phyloP scores from a whole-genome alignment of 179 eudicot species.

The Actinidia polygama region DNA sequence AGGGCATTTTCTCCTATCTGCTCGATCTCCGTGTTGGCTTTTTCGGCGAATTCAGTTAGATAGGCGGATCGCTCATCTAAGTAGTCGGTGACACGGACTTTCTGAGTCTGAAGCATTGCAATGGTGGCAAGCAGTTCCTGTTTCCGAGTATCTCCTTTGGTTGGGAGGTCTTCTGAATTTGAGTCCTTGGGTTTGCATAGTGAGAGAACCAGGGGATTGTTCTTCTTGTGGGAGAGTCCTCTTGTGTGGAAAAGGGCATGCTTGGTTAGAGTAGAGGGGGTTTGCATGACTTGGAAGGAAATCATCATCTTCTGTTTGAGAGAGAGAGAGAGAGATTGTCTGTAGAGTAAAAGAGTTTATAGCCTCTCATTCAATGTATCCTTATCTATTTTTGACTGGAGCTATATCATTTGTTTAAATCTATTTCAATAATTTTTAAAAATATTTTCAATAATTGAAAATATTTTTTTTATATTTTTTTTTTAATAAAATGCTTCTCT shows the following conservation, averaged over 20 bases:
- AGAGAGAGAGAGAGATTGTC: not conserved
- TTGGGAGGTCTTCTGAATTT: conserved; percentile 36
- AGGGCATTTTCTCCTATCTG: conserved; percentile 84
- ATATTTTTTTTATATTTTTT: no score
- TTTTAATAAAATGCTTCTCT: no score
- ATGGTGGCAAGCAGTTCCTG: conserved; percentile 83
- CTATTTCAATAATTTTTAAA: not conserved
- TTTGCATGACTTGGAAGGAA: conserved; percentile 51
- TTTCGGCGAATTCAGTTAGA: conserved; percentile 82
- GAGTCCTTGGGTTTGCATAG: conserved; percentile 52
- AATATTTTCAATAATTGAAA: no score
- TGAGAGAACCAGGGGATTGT: conserved; percentile 27
- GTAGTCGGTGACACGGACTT: conserved; percentile 79
- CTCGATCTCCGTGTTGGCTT: conserved; percentile 80
- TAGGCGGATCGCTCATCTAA: conserved; percentile 77
- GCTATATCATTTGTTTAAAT: not conserved
- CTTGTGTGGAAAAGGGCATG: conserved; percentile 31
- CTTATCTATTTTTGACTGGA: conserved; percentile 32
- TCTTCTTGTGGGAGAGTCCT: conserved; percentile 32
- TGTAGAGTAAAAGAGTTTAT: conserved; percentile 2
- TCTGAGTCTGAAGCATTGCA: conserved; percentile 82
- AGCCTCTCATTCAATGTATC: conserved; percentile 30
- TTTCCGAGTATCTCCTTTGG: conserved; percentile 62
- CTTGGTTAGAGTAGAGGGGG: conserved; percentile 38
- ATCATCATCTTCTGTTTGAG: conserved; percentile 36